Conservation (phyloP, 768 basidiomycete genomes). For the Wakefieldia striispora region DNA sequence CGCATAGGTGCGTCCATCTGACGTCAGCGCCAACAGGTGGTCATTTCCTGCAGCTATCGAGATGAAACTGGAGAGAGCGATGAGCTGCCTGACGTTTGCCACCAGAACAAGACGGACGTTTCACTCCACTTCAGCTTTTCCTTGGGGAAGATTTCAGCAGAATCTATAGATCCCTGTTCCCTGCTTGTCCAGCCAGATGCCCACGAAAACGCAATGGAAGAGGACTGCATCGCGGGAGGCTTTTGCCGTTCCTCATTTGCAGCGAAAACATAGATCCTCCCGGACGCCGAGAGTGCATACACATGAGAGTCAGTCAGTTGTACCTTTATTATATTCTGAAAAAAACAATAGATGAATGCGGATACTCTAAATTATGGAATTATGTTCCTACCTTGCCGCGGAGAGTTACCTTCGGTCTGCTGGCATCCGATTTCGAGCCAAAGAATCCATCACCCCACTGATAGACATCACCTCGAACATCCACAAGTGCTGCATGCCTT, state of each 20-base stretch:
- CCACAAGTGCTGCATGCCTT: constrained; percentile 70
- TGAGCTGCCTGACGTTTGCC: constrained; percentile 9
- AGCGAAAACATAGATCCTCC: constrained; percentile 70
- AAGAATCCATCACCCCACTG: constrained; percentile 78
- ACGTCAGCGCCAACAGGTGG: constrained; percentile 72
- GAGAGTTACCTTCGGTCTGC: constrained; percentile 51
- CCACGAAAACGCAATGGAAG: constrained; percentile 58
- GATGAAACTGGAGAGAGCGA: constrained; percentile 48
- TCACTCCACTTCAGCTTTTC: constrained; percentile 62
- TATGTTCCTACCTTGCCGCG: constrained; percentile 55
- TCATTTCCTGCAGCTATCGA: constrained; percentile 72
- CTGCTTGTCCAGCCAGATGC: constrained; percentile 58
- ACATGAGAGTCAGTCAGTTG: constrained; percentile 59
- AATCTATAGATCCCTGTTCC: constrained; percentile 47
- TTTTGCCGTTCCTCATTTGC: constrained; percentile 49
- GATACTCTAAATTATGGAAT: neutral
- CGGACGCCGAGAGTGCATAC: constrained; percentile 77
- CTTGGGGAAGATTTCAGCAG: constrained; percentile 58
- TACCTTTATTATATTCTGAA: constrained; percentile 66
- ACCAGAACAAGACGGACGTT: constrained; percentile 42
- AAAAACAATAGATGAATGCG: neutral
- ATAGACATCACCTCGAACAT: constrained; percentile 76
- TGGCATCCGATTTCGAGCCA: constrained; percentile 30
- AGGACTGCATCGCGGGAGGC: constrained; percentile 36
- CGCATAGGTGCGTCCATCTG: constrained; percentile 70